Percentiles rank a stretch among this genome's conserved stretches.
Evolutionary conservation across 1,139 yeast genomes (phyloP).

Genomic region (Groenewaldozyma sp.): DNA sequence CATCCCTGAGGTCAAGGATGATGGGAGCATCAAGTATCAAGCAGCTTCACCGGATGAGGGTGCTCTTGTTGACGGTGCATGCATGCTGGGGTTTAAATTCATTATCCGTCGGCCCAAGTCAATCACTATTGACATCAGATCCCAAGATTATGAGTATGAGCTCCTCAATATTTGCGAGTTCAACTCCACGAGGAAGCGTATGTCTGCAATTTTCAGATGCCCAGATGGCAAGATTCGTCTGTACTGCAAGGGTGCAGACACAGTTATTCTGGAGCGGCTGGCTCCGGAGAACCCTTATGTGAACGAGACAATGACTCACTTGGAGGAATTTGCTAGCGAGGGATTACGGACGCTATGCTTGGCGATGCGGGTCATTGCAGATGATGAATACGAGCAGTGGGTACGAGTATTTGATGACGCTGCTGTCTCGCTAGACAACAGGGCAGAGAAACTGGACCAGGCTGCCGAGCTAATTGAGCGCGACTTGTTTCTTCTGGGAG

Average conservation of each 20-base stretch:
- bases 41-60: conserved; percentile 99
- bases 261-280: conserved; percentile 82
- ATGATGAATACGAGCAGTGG: conserved; percentile 68
- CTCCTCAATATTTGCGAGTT: conserved; percentile 75
- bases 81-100: conserved; percentile 76
- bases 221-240: conserved; percentile 89
- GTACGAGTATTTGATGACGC: conserved; percentile 58
- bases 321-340: conserved; percentile 95
- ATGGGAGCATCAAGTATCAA: conserved; percentile 65
- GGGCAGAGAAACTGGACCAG: conserved; percentile 71
- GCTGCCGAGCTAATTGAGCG: conserved; percentile 79
- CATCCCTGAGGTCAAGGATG: conserved; percentile 71
- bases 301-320: conserved; percentile 71
- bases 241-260: conserved; percentile 96
- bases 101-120: conserved; percentile 78
- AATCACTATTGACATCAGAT: conserved; percentile 52
- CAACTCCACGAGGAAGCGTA: conserved; percentile 93
- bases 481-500: conserved; percentile 76
- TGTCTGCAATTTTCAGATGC: conserved; percentile 90
- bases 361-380: conserved; percentile 74
- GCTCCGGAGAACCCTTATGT: conserved; percentile 69
- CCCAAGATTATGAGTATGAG: conserved; percentile 53
- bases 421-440: conserved; percentile 65
- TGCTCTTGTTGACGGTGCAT: conserved; percentile 95
- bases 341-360: conserved; percentile 93